Conservation (phyloP, 2,329 filamentous ascomycete species). For the Hypoxylon sp. region DNA sequence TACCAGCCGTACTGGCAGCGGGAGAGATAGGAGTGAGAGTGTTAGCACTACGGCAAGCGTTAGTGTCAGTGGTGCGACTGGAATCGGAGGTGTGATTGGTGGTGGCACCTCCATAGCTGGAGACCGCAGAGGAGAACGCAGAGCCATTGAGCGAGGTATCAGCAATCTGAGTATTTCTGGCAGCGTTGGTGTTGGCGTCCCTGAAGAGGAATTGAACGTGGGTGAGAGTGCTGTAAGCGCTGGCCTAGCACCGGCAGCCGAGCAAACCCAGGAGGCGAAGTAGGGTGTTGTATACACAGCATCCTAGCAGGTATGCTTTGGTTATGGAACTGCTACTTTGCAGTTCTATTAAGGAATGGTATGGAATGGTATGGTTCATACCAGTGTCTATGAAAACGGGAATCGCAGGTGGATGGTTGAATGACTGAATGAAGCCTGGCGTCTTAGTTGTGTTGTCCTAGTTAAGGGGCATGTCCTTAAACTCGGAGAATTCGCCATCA, state of each 20-base stretch:
- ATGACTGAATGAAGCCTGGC: slow-evolving; percentile 19
- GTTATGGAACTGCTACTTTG: not conserved
- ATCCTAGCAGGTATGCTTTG: not conserved
- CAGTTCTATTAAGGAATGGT: not conserved
- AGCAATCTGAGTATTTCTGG: slow-evolving; percentile 63
- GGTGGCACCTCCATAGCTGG: slow-evolving; percentile 63
- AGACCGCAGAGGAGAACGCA: slow-evolving; percentile 57
- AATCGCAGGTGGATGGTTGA: slow-evolving; percentile 2
- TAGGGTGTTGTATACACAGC: slow-evolving; percentile 13
- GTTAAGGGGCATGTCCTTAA: not conserved
- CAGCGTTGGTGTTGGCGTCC: slow-evolving; percentile 67
- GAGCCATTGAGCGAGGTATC: slow-evolving; percentile 60
- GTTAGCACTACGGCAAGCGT: slow-evolving; percentile 68
- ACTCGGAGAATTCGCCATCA: not conserved
- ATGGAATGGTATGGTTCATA: not conserved
- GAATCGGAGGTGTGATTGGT: slow-evolving; percentile 43
- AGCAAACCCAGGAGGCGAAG: slow-evolving; percentile 37
- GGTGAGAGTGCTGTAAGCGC: slow-evolving; percentile 73
- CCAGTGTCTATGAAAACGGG: not conserved
- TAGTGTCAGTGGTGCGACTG: slow-evolving; percentile 57
- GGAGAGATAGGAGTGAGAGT: slow-evolving; percentile 63
- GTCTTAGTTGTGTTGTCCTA: not conserved
- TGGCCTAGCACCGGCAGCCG: slow-evolving; percentile 48
- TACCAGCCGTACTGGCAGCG: slow-evolving; percentile 29
- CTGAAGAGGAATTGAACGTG: slow-evolving; percentile 72